phyloP scores from a whole-genome alignment of 805 yeast species.

The Myxozyma lipomycoides region DNA sequence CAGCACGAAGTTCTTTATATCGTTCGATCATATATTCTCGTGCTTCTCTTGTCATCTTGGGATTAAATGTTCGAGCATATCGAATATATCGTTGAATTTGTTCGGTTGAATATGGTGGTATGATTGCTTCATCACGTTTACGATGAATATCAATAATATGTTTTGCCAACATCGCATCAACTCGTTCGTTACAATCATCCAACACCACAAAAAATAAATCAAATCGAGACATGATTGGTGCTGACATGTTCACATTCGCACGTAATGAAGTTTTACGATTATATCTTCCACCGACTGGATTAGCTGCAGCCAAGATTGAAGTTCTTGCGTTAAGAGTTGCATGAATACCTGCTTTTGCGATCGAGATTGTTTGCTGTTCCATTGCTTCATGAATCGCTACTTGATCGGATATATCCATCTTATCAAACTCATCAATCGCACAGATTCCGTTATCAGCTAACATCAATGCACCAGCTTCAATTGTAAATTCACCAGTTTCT shows the following conservation, averaged over 20 bases:
- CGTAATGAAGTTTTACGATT: constrained; percentile 80
- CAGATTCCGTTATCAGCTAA: constrained; percentile 97
- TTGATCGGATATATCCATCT: constrained; percentile 93
- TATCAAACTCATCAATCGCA: constrained; percentile 97
- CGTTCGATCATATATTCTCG: constrained; percentile 68
- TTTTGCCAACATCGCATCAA: constrained; percentile 84
- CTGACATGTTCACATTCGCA: constrained; percentile 89
- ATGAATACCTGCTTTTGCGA: constrained; percentile 98
- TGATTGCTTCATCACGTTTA: constrained; percentile 82
- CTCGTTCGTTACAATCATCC: constrained; percentile 88
- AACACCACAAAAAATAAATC: constrained; percentile 90
- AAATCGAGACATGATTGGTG: constrained; percentile 97
- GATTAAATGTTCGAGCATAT: constrained; percentile 90
- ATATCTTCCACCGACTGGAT: constrained; percentile 95
- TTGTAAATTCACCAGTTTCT: constrained; percentile 94
- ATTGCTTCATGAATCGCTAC: constrained; percentile 99
- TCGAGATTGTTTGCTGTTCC: constrained; percentile 99
- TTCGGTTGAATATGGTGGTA: constrained; percentile 84
- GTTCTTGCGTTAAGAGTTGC: constrained; percentile 97
- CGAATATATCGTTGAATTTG: constrained; percentile 83
- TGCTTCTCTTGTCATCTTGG: constrained; percentile 77
- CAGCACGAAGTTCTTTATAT: constrained; percentile 80
- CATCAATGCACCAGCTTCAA: constrained; percentile 98
- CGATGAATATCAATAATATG: constrained; percentile 93
- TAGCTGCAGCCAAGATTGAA: constrained; percentile 96